A percentile compares a stretch with the other conserved stretches of the same genome.
Evolutionary conservation across 306 rosid species (phyloP).

Genomic region (Geum urbanum): DNA sequence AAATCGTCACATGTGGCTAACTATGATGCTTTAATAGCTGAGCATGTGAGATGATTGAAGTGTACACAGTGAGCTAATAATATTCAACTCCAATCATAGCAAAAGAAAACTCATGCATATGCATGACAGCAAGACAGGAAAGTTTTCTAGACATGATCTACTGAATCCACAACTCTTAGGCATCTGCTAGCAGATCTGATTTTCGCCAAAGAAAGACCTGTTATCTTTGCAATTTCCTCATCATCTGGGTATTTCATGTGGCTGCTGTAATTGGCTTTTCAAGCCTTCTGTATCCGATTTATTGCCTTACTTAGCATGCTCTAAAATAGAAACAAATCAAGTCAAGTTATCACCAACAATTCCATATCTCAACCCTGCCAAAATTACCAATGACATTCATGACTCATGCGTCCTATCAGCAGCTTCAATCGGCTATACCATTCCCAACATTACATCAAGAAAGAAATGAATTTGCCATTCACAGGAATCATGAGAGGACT

Average conservation of each 20-base stretch:
- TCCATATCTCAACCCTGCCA: no score
- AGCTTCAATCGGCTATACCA: no score
- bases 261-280: constrained; percentile 43
- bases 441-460: no score
- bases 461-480: no score
- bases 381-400: no score
- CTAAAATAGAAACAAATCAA: constrained; percentile 43
- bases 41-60: not conserved
- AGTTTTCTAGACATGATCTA: constrained; percentile 42
- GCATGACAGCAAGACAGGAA: constrained; percentile 1
- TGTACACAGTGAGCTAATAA: not conserved
- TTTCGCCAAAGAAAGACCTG: constrained; percentile 78
- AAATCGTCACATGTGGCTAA: not conserved
- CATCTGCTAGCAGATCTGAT: constrained; percentile 73
- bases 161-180: constrained; percentile 68
- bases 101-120: not conserved
- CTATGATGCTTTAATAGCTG: not conserved
- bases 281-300: constrained; percentile 67
- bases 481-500: no score
- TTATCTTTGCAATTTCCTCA: constrained; percentile 60
- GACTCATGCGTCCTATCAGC: no score
- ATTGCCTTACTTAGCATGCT: constrained; percentile 61
- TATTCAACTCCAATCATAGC: not conserved
- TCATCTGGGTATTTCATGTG: constrained; percentile 49
- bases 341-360: no score